A percentile compares a stretch with the other conserved stretches of the same genome.
Evolutionary conservation across 768 basidiomycete species (phyloP).

Genomic region (Russula ochroleuca): DNA sequence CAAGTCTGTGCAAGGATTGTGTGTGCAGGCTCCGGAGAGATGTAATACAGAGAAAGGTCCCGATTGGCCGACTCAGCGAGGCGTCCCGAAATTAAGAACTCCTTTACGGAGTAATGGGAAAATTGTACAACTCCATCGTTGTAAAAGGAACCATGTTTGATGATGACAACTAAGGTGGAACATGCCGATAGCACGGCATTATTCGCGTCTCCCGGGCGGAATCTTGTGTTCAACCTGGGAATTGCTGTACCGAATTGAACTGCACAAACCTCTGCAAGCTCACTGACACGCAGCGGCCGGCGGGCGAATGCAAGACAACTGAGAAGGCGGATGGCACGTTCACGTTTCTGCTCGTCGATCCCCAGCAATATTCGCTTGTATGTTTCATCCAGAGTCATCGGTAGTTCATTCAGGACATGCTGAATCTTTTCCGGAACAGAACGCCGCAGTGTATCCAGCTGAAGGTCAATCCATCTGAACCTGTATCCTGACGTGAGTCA

Average conservation of each 20-base stretch:
- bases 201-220: not conserved
- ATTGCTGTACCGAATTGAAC: not conserved
- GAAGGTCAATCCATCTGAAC: not conserved
- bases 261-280: not conserved
- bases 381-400: not conserved
- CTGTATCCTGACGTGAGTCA: not conserved
- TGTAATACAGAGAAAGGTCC: not conserved
- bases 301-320: not conserved
- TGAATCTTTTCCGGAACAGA: not conserved
- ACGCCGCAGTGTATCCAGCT: not conserved
- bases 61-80: not conserved
- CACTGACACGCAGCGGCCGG: not conserved
- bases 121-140: not conserved
- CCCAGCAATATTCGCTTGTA: not conserved
- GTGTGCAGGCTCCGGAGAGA: not conserved
- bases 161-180: not conserved
- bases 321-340: not conserved
- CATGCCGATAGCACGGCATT: not conserved
- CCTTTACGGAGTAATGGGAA: constrained; percentile 2
- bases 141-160: not conserved
- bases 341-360: not conserved
- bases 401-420: not conserved
- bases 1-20: constrained; percentile 5
- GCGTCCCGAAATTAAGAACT: constrained; percentile 1
- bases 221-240: not conserved